phyloP scores from a whole-genome alignment of 495 filamentous ascomycete genomes.

The Penicillium canariense region DNA sequence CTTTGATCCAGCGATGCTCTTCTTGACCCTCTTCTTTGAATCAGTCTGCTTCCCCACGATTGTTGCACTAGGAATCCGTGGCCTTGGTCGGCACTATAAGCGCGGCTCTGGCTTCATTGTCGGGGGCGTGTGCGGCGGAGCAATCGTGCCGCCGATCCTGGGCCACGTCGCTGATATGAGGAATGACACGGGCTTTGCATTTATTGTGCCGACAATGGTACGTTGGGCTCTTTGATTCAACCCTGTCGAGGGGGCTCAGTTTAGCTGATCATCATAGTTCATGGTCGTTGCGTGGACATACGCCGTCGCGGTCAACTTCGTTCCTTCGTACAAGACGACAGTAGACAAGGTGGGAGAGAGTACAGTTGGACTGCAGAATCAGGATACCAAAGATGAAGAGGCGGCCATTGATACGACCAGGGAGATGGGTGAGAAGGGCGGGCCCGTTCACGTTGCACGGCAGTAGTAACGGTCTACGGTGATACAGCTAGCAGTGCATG shows the following conservation, averaged over 20 bases:
- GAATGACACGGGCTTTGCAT: conserved; percentile 48
- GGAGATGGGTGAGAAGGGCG: conserved; percentile 1
- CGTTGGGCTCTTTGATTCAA: conserved; percentile 16
- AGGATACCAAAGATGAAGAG: conserved; percentile 26
- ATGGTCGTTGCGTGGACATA: conserved; percentile 59
- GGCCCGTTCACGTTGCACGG: conserved; percentile 11
- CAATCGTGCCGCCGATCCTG: conserved; percentile 50
- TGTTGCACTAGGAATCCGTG: conserved; percentile 58
- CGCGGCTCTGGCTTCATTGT: conserved; percentile 57
- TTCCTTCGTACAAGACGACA: conserved; percentile 54
- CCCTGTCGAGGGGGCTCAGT: no score
- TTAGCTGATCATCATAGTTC: conserved; percentile 28
- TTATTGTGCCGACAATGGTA: conserved; percentile 58
- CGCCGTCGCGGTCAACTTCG: conserved; percentile 61
- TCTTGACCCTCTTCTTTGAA: conserved; percentile 59
- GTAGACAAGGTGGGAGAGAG: conserved; percentile 59
- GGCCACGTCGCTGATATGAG: conserved; percentile 49
- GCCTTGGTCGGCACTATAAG: conserved; percentile 59
- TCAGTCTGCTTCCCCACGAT: conserved; percentile 63
- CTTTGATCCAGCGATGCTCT: conserved; percentile 41
- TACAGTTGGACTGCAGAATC: conserved; percentile 46
- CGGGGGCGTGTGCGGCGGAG: conserved; percentile 56
- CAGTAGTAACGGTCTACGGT: background rate
- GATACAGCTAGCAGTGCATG: background rate
- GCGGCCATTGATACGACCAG: conserved; percentile 15